Conservation (phyloP, 2,329 filamentous ascomycete species). For the Claviceps monticola region DNA sequence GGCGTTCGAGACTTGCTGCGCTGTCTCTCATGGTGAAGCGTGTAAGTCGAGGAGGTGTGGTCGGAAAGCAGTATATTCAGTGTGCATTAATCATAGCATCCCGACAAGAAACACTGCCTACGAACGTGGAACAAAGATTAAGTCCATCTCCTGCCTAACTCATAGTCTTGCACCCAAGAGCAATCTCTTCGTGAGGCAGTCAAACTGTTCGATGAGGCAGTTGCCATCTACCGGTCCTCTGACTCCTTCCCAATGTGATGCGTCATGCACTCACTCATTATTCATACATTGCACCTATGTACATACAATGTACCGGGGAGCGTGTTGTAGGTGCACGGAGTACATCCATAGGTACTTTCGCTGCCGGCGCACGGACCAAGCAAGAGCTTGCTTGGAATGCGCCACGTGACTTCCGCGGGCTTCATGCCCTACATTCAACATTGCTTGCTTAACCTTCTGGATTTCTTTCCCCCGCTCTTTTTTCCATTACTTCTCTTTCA, state of each 20-base stretch:
- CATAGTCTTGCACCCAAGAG: background rate
- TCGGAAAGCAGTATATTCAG: background rate
- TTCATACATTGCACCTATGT: too few relatives aligned
- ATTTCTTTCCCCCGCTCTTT: conserved; percentile 17
- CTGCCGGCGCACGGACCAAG: background rate
- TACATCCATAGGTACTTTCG: too few relatives aligned
- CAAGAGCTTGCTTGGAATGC: background rate
- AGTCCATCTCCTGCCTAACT: too few relatives aligned
- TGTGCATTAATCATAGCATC: background rate
- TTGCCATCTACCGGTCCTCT: too few relatives aligned
- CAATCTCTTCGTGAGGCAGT: background rate
- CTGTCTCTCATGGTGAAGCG: background rate
- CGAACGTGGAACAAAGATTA: background rate
- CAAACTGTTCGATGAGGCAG: background rate
- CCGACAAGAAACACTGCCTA: background rate
- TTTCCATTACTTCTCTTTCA: conserved; percentile 25
- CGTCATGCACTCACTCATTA: background rate
- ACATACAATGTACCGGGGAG: background rate
- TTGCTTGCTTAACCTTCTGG: conserved; percentile 18
- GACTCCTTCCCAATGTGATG: background rate
- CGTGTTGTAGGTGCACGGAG: too few relatives aligned
- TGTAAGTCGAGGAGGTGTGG: background rate
- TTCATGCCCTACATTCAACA: conserved; percentile 21
- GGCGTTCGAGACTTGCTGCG: background rate
- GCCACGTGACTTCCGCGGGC: conserved; percentile 22